Evolutionary conservation across 192 early-diverging fungal genomes (phyloP), one percentile per base, ranked within the genome.

Genomic region (Coemansia sp.): DNA sequence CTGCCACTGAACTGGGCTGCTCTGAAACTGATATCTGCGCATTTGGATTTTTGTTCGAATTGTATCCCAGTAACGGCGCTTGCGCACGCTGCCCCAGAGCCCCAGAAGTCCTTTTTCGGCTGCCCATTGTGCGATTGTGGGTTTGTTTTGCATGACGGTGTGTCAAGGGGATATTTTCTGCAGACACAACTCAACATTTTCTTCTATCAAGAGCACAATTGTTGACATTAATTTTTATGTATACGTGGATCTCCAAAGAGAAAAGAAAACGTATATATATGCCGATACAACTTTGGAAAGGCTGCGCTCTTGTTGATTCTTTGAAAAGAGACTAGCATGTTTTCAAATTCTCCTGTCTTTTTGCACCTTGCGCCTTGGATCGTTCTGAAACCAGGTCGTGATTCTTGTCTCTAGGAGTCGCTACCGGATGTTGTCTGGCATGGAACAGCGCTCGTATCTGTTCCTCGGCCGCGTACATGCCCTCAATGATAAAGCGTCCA

Each of bases 1-100:
- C 51, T 15, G 43, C 76, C 70, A 81, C 69, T 67, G 67, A 76
- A 65, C 63, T 54, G 58, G 74, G 70, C 12, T 47, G 56, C 51
- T 56, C 61, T 51, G 68, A 76, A 81, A 75, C 71, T 68, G 49
- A 59, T 45, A 65, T 81, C 74, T 74, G 67, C 68, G 79, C 79
- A 54, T 63, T 67, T 75, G 63, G 73, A 65, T 60, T 78, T 69
- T 81, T 81, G 79, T 81, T 81, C 79, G 42, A 71, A 26, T 63
- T 62, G 54, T 64, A 39, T 55, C 41, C 21, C 43, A 52, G 40
- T 32, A 41, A 58, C 13, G 56, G 37, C 56, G 39, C 39, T 36
- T 40, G 39, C 39, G 56, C 56, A 8, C 32, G 2, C 56, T 3
- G 56, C 39, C 36, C 12, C 15, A 18, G n/a, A 16, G 16, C 56